These are phyloP conservation scores for Bruguiera sexangula DNA, from an alignment of 345 rosid species.

Conservation along the genomic window DNA sequence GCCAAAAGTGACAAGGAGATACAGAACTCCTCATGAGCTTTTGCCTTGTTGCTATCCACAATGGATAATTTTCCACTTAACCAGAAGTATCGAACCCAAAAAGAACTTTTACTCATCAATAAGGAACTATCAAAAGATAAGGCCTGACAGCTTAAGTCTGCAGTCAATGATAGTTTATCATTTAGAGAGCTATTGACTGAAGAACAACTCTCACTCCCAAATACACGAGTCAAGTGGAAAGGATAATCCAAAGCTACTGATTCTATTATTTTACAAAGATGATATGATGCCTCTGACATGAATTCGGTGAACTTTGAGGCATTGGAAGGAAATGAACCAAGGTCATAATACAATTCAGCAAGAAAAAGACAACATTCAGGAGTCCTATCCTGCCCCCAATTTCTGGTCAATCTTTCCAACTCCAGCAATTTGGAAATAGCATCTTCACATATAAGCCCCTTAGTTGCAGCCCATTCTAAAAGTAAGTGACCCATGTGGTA, in stretches of 20 bases:
- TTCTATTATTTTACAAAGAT: slow-evolving; percentile 86
- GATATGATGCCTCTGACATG: slow-evolving; percentile 69
- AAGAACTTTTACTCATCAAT: slow-evolving; percentile 43
- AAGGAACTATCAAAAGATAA: slow-evolving; percentile 28
- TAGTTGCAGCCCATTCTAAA: slow-evolving; percentile 59
- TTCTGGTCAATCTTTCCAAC: slow-evolving; percentile 78
- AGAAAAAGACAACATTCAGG: slow-evolving; percentile 89
- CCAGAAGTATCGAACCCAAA: slow-evolving; percentile 91
- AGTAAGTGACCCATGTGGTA: slow-evolving; percentile 90
- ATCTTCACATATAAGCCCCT: slow-evolving; percentile 43
- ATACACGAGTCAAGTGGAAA: slow-evolving; percentile 32
- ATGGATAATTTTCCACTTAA: slow-evolving; percentile 80
- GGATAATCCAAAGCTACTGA: slow-evolving; percentile 68
- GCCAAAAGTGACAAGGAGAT: slow-evolving; percentile 61
- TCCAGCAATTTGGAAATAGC: slow-evolving; percentile 59
- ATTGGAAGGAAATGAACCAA: slow-evolving; percentile 53
- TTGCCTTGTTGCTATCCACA: slow-evolving; percentile 67
- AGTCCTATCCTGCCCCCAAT: slow-evolving; percentile 79
- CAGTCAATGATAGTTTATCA: slow-evolving; percentile 23
- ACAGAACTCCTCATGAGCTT: slow-evolving; percentile 66
- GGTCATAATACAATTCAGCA: slow-evolving; percentile 79
- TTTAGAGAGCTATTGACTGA: slow-evolving; percentile 37
- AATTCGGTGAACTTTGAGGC: slow-evolving; percentile 48
- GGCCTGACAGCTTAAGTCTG: slow-evolving; percentile 20
- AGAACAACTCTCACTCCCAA: slow-evolving; percentile 33